phyloP scores from a whole-genome alignment of 495 filamentous ascomycete genomes.

The Neurospora sp. region DNA sequence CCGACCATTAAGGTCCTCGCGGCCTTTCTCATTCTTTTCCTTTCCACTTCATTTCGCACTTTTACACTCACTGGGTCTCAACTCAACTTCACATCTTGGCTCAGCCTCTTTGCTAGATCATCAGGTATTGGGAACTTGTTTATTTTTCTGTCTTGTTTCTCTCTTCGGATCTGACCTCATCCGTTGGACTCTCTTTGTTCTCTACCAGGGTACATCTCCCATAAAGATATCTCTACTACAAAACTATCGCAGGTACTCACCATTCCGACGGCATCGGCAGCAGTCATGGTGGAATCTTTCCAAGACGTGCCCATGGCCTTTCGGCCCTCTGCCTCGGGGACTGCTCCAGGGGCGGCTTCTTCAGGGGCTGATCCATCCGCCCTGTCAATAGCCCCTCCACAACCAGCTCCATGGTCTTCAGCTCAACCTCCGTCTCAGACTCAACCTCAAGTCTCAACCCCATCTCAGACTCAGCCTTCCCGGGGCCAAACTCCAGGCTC shows the following conservation, averaged over 20 bases:
- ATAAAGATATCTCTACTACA: neutral
- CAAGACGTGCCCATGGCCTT: neutral
- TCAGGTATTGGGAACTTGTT: neutral
- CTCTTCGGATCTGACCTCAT: neutral
- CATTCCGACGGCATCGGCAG: neutral
- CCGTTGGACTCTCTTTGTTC: neutral
- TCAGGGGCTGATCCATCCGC: neutral
- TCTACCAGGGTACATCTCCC: neutral
- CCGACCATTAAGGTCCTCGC: neutral
- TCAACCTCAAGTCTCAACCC: neutral
- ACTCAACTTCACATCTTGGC: neutral
- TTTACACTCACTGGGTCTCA: neutral
- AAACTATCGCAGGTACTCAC: neutral
- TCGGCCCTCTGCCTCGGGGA: neutral
- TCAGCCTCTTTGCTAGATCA: neutral
- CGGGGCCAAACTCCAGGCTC: neutral
- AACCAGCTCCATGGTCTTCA: neutral
- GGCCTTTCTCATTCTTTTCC: neutral
- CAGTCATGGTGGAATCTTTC: neutral
- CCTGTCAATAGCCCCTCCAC: neutral
- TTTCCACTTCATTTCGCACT: neutral
- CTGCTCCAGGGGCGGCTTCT: neutral
- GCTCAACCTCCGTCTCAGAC: neutral
- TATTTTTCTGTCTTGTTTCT: neutral
- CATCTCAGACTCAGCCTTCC: neutral